Percentiles rank a stretch among this genome's conserved stretches.
These are phyloP conservation scores for Phytophthora cactorum DNA, from an alignment of 352 stramenopile genomes.

Conservation along the genomic window DNA sequence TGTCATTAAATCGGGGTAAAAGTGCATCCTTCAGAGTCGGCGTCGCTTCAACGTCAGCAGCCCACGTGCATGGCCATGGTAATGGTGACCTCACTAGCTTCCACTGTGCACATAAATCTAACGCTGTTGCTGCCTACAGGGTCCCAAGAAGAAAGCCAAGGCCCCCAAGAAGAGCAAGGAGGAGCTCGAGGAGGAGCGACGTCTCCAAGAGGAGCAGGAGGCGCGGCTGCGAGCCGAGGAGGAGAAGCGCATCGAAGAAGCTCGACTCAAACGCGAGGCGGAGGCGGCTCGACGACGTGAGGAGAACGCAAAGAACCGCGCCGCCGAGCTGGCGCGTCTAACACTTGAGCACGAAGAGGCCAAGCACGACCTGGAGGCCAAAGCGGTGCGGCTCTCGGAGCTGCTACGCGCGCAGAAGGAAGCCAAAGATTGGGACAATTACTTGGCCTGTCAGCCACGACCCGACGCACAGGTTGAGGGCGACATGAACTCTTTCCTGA, in stretches of 20 bases:
- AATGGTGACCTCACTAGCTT: neutral
- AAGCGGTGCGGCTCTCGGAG: constrained; percentile 61
- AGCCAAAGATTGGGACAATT: constrained; percentile 77
- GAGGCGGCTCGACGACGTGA: constrained; percentile 67
- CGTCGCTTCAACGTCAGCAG: constrained; percentile 24
- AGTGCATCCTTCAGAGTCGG: constrained; percentile 21
- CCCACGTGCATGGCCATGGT: constrained; percentile 19
- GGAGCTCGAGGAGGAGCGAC: constrained; percentile 77
- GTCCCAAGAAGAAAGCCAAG: constrained; percentile 82
- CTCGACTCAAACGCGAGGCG: constrained; percentile 59
- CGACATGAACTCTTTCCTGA: constrained; percentile 86
- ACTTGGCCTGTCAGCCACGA: constrained; percentile 72
- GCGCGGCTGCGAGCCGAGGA: constrained; percentile 63
- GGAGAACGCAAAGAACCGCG: constrained; percentile 66
- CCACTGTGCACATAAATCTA: neutral
- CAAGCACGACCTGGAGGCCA: constrained; percentile 62
- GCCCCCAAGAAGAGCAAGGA: constrained; percentile 84
- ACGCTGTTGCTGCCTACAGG: constrained; percentile 31
- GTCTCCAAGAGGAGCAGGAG: constrained; percentile 79
- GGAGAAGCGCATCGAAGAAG: constrained; percentile 75
- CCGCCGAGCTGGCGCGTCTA: constrained; percentile 70
- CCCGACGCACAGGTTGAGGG: constrained; percentile 72
- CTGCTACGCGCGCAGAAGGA: constrained; percentile 72
- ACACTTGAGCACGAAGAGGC: constrained; percentile 55
- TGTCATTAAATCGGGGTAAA: constrained; percentile 20